Conservation (phyloP, 2,329 filamentous ascomycete species). For the Pseudogymnoascus sp. region DNA sequence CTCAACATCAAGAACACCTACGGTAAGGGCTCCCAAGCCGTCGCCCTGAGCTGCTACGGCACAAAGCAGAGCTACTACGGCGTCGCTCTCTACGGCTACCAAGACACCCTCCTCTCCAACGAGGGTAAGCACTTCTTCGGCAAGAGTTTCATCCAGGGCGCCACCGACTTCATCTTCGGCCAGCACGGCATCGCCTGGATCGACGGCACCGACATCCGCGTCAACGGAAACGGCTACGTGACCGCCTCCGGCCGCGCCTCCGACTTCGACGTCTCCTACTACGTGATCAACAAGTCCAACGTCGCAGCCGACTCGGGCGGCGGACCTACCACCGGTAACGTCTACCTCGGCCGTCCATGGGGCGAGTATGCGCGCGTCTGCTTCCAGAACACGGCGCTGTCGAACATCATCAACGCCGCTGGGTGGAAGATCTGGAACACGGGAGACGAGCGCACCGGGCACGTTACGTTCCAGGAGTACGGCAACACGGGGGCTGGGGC, state of each 20-base stretch:
- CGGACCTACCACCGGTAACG: conserved; percentile 31
- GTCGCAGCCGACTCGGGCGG: conserved; percentile 35
- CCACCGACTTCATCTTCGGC: conserved; percentile 53
- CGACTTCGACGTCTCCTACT: conserved; percentile 36
- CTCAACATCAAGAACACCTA: conserved; percentile 47
- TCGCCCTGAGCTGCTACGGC: conserved; percentile 44
- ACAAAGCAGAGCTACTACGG: conserved; percentile 48
- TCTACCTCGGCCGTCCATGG: conserved; percentile 47
- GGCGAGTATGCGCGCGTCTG: conserved; percentile 40
- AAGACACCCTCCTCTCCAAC: conserved; percentile 45
- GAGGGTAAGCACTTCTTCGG: conserved; percentile 47
- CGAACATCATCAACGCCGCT: conserved; percentile 39
- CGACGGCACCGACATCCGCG: conserved; percentile 38
- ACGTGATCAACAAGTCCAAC: conserved; percentile 46
- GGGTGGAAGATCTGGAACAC: conserved; percentile 44
- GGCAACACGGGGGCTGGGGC: conserved; percentile 43
- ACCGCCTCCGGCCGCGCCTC: conserved; percentile 37
- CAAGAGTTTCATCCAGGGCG: conserved; percentile 46
- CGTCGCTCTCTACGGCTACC: conserved; percentile 44
- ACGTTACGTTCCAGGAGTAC: conserved; percentile 45
- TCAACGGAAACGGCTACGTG: conserved; percentile 37
- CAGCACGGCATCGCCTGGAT: conserved; percentile 43
- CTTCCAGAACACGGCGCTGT: conserved; percentile 40
- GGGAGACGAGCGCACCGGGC: conserved; percentile 33
- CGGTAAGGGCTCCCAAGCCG: conserved; percentile 40